Evolutionary conservation across 331 rosid species (phyloP), one percentile per base, ranked within the genome.

Genomic region (Stylosanthes scabra): DNA sequence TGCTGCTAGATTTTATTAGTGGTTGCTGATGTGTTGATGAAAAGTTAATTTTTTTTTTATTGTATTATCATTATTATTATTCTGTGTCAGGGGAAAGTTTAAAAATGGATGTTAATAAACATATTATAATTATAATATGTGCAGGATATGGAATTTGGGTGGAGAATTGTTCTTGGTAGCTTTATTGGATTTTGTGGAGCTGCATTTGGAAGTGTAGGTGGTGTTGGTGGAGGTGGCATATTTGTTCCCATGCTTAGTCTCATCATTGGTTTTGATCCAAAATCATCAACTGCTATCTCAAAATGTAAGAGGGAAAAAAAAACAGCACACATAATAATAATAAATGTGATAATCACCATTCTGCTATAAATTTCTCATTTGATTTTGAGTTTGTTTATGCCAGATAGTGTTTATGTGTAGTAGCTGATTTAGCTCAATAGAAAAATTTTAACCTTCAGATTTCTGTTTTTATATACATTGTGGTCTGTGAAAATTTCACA

Each of bases 181-280:
- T 14, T 90, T 20, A 47, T 95, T 71, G 99, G 97, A 44, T 95
- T 91, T 63, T 84, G 84, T 60, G 99, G 99, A 42, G 99, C 93
- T 0, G 92, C 99, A 1, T 95, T 90, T 72, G 97, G 99, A 68
- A 95, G 99, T 63, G 96, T 95, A 0, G 99, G 99, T 8, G 99
- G 99, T 9, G 97, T 94, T 34, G 99, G 99, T 46, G 99, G 99
- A 0, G 99, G 99, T 31, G 99, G 99, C 55, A 91, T 95, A 64
- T 95, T 90, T 34, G 99, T 95, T 68, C 99, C 99, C 3, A 95
- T 95, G 99, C 96, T 91, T 46, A 90, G 81, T 69, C 83, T 95
- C 2, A 82, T 91, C 63, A 72, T 95, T 74, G 99, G 99, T 3
- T 95, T 91, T 72, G 99, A 95, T 87, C 81, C 93, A 5, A 95